Evolutionary conservation across 306 rosid genomes (phyloP), one percentile per base, ranked within the genome.

Genomic region (Cicer pinnatifidum): DNA sequence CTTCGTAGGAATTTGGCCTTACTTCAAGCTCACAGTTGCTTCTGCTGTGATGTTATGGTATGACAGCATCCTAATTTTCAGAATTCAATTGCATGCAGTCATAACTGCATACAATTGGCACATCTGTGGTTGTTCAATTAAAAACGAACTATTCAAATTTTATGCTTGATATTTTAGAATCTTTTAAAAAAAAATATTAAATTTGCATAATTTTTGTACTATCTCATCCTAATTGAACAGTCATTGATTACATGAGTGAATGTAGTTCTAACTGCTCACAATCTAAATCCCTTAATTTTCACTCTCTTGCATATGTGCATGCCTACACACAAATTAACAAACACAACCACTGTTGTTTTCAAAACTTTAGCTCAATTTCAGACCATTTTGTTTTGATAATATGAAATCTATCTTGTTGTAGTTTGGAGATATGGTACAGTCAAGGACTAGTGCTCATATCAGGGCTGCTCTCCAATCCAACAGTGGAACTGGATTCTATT

Each of bases 351-450:
- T 39, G 3, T 44, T 59, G 10, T 9, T 43, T 73, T 19, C 15
- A 15, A 46, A 73, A 28, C 41, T 8, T 19, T 11, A 11, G n/a
- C 60, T 48, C 38, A 61, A 37, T 5, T 54, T 11, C 19, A 11
- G 15, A 65, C 67, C 3, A 57, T 46, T 46, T 7, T 38, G 69
- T 72, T 65, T 28, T 50, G 43, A 11, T 54, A 38, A 47, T 13
- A 17, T 79, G 13, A 63, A 20, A 23, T 58, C 66, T 20, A 68
- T 52, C 43, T 64, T 51, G 12, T 19, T 82, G 84, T 60, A 84
- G 91, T 78, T 88, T 91, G 90, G 96, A 91, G 90, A 86, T 87
- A 86, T 91, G 97, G 92, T 91, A 89, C 81, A 83, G 12, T 75
- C 97, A 88, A 23, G 91, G 90, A 58, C 87, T 91, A n/a, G 90